Base-by-base conservation (phyloP, 176 grass and related monocot genomes). In the Hordeum marinum region DNA sequence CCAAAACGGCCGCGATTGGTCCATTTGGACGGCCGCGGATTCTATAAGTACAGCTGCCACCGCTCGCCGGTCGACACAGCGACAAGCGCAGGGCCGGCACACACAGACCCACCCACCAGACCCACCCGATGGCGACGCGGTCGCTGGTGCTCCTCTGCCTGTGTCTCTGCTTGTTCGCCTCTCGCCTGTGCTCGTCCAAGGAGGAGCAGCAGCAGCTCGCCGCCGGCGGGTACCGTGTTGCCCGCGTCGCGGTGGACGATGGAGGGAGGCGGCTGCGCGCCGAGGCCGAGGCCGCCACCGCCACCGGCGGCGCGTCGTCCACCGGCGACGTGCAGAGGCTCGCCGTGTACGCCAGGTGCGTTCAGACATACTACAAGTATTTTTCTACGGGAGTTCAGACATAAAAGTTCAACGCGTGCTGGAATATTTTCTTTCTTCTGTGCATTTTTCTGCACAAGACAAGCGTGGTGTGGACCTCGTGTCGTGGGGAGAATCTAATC, bases 151-250 rank as follows among this genome's bases (percentile, higher is more conserved):
- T 82, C 26, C 14, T 87, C 36, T 82, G 35, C 21, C 8, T 86
- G 18, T 79, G 11, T 45, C 31, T 86, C 35, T 72, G 26, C 46
- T 40, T 55, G 1, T 21, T 50, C 18, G 54, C 20, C 35, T 50
- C 52, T 27, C 35, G 13, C 55, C 5, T 39, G 12, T 48, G 60
- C 68, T 82, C 69, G 39, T 25, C 66, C 62, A 15, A 81, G 20
- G 46, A 68, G 66, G 8, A 55, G 9, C 0, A 39, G 31, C 26
- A 39, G 31, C 26, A 3, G 36, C 23, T 72, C 46, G 39, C 42
- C 60, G 85, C 66, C 66, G 46, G 50, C 15, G 85, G 78, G 15
- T 87, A 82, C 40, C 36, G 80, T 12, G 29, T 87, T 14, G 12
- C 24, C 14, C 61, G 68, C n/a, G 27, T 82, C 0, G 11, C 14